Evolutionary conservation across 495 filamentous ascomycete genomes (phyloP).

Genomic region (Apodospora peruviana): DNA sequence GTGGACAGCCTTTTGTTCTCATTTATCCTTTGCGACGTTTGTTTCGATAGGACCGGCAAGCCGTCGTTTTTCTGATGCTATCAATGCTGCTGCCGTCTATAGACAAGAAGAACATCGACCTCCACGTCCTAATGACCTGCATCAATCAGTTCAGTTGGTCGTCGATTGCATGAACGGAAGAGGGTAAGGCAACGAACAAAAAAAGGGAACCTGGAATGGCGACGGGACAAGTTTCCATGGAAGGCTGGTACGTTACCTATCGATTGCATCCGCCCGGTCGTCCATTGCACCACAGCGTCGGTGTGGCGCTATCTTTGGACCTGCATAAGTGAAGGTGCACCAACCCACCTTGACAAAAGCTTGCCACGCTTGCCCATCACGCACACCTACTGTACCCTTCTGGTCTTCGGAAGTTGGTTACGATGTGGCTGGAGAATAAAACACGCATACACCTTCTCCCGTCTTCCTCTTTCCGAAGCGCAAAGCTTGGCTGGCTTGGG

Average conservation of each 20-base stretch:
- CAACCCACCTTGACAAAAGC: background rate
- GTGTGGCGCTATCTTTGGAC: background rate
- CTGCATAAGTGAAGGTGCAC: constrained; percentile 1
- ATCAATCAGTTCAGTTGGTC: too few species aligned
- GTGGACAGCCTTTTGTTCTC: too few species aligned
- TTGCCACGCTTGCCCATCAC: background rate
- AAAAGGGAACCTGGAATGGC: too few species aligned
- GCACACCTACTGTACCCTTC: background rate
- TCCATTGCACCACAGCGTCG: background rate
- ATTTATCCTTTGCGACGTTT: constrained; percentile 1
- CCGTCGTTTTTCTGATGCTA: background rate
- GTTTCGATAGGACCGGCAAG: background rate
- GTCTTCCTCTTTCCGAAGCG: background rate
- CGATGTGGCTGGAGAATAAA: background rate
- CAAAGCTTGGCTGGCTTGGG: background rate
- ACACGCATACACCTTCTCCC: background rate
- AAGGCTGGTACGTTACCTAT: too few species aligned
- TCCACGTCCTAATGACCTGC: background rate
- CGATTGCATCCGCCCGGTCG: too few species aligned
- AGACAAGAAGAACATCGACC: background rate
- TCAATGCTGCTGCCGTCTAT: background rate
- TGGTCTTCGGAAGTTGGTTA: background rate
- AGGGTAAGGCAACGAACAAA: too few species aligned
- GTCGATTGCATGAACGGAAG: too few species aligned
- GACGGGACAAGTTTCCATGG: too few species aligned